Conservation (phyloP, 441 rosid genomes). For the Caryocar brasiliense region DNA sequence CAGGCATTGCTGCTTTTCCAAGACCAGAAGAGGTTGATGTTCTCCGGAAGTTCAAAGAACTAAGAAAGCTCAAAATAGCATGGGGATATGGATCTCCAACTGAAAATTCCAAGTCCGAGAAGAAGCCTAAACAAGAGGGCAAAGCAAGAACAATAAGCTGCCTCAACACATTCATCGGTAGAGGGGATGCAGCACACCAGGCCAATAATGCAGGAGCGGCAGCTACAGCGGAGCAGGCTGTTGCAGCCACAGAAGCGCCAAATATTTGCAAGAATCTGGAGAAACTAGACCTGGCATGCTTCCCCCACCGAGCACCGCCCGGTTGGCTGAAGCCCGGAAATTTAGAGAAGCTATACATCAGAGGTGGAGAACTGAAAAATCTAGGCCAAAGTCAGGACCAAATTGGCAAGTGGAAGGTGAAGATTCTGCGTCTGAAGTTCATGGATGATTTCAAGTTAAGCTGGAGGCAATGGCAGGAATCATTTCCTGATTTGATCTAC, state of each 20-base stretch:
- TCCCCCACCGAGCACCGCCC: slow-evolving; percentile 4
- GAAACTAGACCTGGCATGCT: slow-evolving; percentile 20
- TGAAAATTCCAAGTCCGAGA: not conserved
- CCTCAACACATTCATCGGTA: not conserved
- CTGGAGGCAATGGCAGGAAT: slow-evolving; percentile 4
- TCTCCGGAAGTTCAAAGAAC: not conserved
- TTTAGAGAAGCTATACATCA: slow-evolving; percentile 13
- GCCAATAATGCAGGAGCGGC: not conserved
- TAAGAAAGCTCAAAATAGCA: slow-evolving; percentile 10
- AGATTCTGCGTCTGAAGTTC: slow-evolving; percentile 11
- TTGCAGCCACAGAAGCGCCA: no score
- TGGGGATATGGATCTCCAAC: slow-evolving; percentile 8
- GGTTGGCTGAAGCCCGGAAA: slow-evolving; percentile 12
- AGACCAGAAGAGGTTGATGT: not conserved
- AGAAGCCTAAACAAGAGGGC: not conserved
- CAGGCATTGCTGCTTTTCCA: slow-evolving; percentile 3
- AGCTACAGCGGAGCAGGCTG: no score
- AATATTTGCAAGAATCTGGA: slow-evolving; percentile 1
- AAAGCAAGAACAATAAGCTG: not conserved
- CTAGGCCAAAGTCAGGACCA: not conserved
- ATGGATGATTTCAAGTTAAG: slow-evolving; percentile 5
- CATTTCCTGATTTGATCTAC: slow-evolving; percentile 17
- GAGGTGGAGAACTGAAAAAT: slow-evolving; percentile 15
- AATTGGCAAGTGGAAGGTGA: not conserved
- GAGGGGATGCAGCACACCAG: not conserved